Conservation (phyloP, 2,329 filamentous ascomycete species). For the Pseudocercospora pini-densiflorae region DNA sequence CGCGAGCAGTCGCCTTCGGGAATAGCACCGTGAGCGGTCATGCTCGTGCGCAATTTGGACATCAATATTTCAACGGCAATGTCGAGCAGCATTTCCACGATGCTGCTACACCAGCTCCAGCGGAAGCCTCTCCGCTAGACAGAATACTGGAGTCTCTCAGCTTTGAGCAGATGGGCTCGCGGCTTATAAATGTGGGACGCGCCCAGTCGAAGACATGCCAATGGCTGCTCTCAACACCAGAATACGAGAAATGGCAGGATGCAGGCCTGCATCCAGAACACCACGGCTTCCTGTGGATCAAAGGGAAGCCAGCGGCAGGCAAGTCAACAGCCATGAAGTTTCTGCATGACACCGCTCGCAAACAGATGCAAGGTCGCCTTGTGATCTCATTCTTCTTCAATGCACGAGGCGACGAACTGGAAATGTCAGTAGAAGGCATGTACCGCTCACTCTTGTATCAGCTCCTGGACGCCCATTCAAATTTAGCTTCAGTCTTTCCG, state of each 20-base stretch:
- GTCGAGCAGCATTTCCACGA: background rate
- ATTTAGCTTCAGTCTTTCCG: slow-evolving; percentile 44
- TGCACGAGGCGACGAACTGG: slow-evolving; percentile 48
- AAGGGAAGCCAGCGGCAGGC: slow-evolving; percentile 46
- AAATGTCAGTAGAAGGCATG: slow-evolving; percentile 54
- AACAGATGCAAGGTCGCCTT: slow-evolving; percentile 17
- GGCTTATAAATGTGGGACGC: slow-evolving; percentile 43
- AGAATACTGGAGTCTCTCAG: slow-evolving; percentile 27
- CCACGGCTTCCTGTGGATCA: slow-evolving; percentile 46
- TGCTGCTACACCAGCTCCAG: background rate
- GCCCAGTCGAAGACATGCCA: slow-evolving; percentile 47
- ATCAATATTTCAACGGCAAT: background rate
- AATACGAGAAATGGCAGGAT: slow-evolving; percentile 48
- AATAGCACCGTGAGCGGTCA: background rate
- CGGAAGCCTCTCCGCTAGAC: background rate
- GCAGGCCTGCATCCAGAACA: slow-evolving; percentile 25
- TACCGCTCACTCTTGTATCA: slow-evolving; percentile 57
- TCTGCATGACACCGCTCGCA: slow-evolving; percentile 18
- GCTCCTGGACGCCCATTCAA: slow-evolving; percentile 44
- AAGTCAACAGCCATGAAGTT: slow-evolving; percentile 46
- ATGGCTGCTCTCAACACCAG: slow-evolving; percentile 46
- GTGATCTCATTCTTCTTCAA: slow-evolving; percentile 57
- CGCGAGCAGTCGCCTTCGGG: background rate
- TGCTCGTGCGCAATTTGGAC: background rate
- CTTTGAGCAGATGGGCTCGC: slow-evolving; percentile 49